Conservation (phyloP, 192 early-diverging fungal genomes). For the Radiomyces spectabilis region DNA sequence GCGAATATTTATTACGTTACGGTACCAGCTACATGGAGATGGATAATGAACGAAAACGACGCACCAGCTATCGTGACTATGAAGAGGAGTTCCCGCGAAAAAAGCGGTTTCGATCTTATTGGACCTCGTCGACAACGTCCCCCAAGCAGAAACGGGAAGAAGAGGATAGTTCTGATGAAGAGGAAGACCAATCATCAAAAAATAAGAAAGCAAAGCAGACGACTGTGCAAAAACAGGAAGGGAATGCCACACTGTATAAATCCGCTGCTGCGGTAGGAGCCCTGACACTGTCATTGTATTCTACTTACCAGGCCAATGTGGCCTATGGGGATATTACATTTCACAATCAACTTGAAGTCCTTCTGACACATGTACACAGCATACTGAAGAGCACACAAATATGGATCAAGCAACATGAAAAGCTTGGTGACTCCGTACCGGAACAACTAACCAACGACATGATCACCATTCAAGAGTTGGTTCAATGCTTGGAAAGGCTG, state of each 20-base stretch:
- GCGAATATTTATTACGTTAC: not conserved
- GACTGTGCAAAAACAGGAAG: conserved; percentile 9
- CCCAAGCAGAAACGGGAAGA: conserved; percentile 1
- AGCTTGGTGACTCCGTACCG: conserved; percentile 26
- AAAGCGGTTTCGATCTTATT: too few relatives aligned
- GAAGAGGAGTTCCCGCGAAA: too few relatives aligned
- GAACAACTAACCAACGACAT: conserved; percentile 29
- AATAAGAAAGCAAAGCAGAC: not conserved
- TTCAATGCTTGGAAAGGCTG: conserved; percentile 27
- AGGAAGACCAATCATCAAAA: not conserved
- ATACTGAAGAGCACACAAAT: conserved; percentile 34
- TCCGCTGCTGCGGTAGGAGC: conserved; percentile 31
- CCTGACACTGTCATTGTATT: conserved; percentile 34
- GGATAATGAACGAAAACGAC: not conserved
- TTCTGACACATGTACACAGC: conserved; percentile 30
- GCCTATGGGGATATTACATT: conserved; percentile 35
- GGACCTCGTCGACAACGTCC: not conserved
- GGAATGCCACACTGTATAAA: not conserved
- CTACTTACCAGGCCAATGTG: conserved; percentile 35
- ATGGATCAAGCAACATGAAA: conserved; percentile 40
- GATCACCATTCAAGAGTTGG: conserved; percentile 28
- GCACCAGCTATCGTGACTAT: not conserved
- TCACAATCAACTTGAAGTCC: conserved; percentile 38
- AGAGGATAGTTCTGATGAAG: conserved; percentile 4
- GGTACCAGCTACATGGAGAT: conserved; percentile 4